Evolutionary conservation across 75 land plant species (phyloP), one percentile per base, ranked within the genome.

Genomic region (Pinus albicaulis): DNA sequence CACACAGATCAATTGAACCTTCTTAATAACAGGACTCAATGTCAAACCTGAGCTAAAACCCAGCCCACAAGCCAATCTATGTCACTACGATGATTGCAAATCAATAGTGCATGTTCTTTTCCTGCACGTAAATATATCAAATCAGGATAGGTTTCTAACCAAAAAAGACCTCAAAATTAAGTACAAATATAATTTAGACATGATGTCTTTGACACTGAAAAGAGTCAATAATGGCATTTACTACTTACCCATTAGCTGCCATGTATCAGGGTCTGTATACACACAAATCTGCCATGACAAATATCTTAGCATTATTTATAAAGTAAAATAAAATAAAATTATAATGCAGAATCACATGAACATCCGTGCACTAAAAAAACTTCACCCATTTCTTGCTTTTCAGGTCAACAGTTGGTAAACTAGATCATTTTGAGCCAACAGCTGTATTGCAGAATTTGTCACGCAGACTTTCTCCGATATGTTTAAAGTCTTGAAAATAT

Each of bases 61-160:
- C 88, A 86, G 17, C 88, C 88, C 44, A 86, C 86, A 52, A 86
- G 87, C 88, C 88, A 86, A 73, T 86, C 88, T 41, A 86, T 72
- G 59, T 86, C 88, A 76, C 88, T 84, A 17, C 87, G 79, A 71
- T 86, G 88, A 71, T 86, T 86, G 31, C 80, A 80, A 31, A 86
- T 85, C 62, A 86, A 68, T 16, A 86, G 76, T 12, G 88, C 88
- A 81, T 86, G 88, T 79, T 86, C 88, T 59, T 86, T 86, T 26
- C 88, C 88, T 86, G 82, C 14, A 16, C 20, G 26, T 48, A 38
- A 53, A 71, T 44, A 34, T 31, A 55, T 68, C n/a, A 28, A 41
- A 68, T 68, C 12, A 36, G 44, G 7, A 68, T 10, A 48, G 1
- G 12, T 48, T 48, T 48, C 10, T 10, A 48, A 48, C 12, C 41